phyloP scores from a whole-genome alignment of 2,329 filamentous ascomycete species.

The Aureobasidium musti region DNA sequence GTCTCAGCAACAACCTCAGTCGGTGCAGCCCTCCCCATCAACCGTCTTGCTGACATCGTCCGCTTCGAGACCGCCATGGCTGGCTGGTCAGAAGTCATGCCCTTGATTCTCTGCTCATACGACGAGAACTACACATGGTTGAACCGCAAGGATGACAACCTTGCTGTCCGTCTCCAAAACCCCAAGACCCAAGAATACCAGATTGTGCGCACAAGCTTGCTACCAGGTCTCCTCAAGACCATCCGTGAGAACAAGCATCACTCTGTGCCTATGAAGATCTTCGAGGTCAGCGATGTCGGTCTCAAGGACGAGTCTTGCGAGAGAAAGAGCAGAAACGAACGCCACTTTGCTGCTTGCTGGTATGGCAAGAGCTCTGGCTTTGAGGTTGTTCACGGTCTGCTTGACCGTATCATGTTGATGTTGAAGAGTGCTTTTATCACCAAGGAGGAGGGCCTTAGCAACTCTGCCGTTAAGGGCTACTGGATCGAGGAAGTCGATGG shows the following conservation, averaged over 20 bases:
- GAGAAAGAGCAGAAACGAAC: constrained; percentile 86
- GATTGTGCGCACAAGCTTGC: constrained; percentile 80
- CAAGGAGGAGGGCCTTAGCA: constrained; percentile 66
- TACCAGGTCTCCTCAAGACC: constrained; percentile 89
- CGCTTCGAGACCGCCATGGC: constrained; percentile 87
- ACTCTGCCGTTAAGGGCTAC: constrained; percentile 62
- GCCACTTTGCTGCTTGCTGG: constrained; percentile 94
- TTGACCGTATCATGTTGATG: constrained; percentile 93
- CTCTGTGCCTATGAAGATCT: constrained; percentile 84
- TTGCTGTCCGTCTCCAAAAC: constrained; percentile 82
- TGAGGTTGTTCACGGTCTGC: constrained; percentile 89
- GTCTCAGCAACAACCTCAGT: constrained; percentile 84
- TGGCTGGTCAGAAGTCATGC: constrained; percentile 95
- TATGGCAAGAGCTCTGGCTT: constrained; percentile 95
- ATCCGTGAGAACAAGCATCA: constrained; percentile 92
- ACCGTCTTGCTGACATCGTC: constrained; percentile 92
- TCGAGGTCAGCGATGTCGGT: constrained; percentile 86
- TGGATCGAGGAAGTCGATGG: constrained; percentile 92
- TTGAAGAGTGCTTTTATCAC: constrained; percentile 79
- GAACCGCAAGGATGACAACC: constrained; percentile 83
- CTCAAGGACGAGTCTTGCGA: constrained; percentile 83
- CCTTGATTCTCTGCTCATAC: constrained; percentile 92
- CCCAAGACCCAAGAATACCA: constrained; percentile 94
- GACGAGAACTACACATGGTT: constrained; percentile 98
- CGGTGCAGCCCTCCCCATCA: constrained; percentile 83